A percentile compares a stretch with the other conserved stretches of the same genome.
phyloP scores from a whole-genome alignment of 805 yeast genomes.

The Wickerhamomyces alni region DNA sequence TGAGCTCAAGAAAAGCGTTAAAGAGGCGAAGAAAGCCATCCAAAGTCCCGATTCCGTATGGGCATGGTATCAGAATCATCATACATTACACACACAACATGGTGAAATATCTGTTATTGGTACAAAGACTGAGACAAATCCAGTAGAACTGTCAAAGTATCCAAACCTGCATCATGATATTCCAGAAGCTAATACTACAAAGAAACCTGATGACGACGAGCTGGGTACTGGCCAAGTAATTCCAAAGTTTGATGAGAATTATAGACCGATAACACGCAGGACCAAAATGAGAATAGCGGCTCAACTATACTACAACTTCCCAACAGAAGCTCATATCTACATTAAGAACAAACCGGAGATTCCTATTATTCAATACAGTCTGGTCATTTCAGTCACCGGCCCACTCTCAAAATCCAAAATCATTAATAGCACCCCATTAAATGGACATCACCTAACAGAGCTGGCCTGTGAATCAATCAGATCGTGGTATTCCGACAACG shows the following conservation, averaged over 20 bases:
- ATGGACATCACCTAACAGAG: constrained; percentile 18
- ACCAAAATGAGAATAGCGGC: constrained; percentile 30
- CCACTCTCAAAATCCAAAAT: constrained; percentile 20
- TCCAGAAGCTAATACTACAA: background rate
- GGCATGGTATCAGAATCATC: constrained; percentile 21
- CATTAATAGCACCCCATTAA: background rate
- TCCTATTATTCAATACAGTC: constrained; percentile 20
- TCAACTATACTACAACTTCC: constrained; percentile 31
- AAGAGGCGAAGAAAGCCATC: constrained; percentile 16
- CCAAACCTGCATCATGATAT: constrained; percentile 14
- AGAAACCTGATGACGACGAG: background rate
- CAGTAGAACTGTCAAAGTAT: constrained; percentile 14
- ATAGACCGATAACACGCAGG: constrained; percentile 26
- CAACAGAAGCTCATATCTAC: constrained; percentile 31
- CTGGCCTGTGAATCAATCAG: constrained; percentile 25
- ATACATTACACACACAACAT: background rate
- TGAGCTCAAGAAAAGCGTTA: constrained; percentile 14
- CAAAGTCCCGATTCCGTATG: constrained; percentile 15
- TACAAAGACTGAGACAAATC: constrained; percentile 17
- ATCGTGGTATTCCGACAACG: constrained; percentile 14
- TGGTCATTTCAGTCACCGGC: constrained; percentile 28
- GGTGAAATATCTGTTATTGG: constrained; percentile 20
- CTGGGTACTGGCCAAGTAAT: constrained; percentile 7
- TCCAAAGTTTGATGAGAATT: constrained; percentile 17
- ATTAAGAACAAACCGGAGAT: constrained; percentile 19